Evolutionary conservation across 257 asterid genomes (phyloP).

Genomic region (Solanum pennellii): DNA sequence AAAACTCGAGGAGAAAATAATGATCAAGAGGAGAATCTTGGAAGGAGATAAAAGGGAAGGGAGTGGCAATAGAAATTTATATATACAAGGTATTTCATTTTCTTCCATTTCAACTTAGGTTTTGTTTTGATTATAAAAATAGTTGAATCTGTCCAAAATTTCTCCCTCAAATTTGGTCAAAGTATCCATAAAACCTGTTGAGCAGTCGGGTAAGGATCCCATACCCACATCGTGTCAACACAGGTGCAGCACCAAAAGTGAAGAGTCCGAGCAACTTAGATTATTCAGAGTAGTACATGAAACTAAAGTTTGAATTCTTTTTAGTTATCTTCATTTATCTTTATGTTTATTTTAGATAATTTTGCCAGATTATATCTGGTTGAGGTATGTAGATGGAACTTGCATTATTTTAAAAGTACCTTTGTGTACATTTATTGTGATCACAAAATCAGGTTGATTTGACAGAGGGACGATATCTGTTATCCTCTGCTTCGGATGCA

Average conservation of each 20-base stretch:
- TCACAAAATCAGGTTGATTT: slow-evolving; percentile 94
- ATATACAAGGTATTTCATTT: background rate
- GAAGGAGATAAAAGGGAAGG: background rate
- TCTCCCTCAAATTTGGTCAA: background rate
- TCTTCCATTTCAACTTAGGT: background rate
- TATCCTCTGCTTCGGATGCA: slow-evolving; percentile 87
- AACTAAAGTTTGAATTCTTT: background rate
- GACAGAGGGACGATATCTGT: slow-evolving; percentile 90
- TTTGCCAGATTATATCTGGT: background rate
- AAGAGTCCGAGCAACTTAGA: background rate
- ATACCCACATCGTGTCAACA: background rate
- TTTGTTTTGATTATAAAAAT: background rate
- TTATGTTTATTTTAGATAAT: background rate
- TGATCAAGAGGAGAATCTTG: background rate
- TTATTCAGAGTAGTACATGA: background rate
- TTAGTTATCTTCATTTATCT: background rate
- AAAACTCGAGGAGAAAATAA: background rate
- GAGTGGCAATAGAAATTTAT: background rate
- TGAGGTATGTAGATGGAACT: background rate
- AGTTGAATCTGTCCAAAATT: background rate
- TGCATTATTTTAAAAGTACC: slow-evolving; percentile 12
- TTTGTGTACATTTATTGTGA: slow-evolving; percentile 31
- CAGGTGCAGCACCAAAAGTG: background rate
- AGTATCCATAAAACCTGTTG: background rate
- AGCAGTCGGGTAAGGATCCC: background rate